Percentiles rank a stretch among this genome's conserved stretches.
These are phyloP conservation scores for Diaporthe aspalathi DNA, from an alignment of 2,329 filamentous ascomycete species.

Conservation along the genomic window DNA sequence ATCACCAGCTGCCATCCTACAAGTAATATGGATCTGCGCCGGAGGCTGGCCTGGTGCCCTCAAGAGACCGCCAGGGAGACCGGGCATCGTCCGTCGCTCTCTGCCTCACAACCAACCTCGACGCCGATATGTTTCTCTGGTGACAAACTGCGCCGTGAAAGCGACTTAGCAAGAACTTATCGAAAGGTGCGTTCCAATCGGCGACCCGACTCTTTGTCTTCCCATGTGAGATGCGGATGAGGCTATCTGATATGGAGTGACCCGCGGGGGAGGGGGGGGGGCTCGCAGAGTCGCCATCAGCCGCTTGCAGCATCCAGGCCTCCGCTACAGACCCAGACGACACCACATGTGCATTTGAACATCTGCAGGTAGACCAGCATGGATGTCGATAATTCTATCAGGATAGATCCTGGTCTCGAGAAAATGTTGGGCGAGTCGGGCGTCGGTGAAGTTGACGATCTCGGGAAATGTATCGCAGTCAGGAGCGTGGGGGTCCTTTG, in stretches of 20 bases:
- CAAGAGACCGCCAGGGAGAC: not conserved
- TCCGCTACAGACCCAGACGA: not conserved
- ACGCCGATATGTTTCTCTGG: not conserved
- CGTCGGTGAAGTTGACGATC: slow-evolving; percentile 3
- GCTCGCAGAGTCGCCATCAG: no score
- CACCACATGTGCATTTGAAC: not conserved
- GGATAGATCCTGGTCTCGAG: not conserved
- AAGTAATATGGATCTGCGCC: slow-evolving; percentile 13
- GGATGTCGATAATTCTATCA: not conserved
- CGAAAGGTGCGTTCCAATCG: not conserved
- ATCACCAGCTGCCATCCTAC: slow-evolving; percentile 12
- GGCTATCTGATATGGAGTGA: not conserved
- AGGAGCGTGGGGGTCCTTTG: slow-evolving; percentile 13
- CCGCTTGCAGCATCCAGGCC: not conserved
- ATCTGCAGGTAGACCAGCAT: not conserved
- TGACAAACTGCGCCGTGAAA: not conserved
- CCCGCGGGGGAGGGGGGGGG: not conserved
- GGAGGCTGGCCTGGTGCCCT: not conserved
- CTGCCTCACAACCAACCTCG: no score
- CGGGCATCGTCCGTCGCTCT: no score
- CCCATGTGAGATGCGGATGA: not conserved
- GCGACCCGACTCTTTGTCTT: not conserved
- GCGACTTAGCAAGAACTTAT: not conserved
- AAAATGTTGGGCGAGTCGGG: slow-evolving; percentile 4
- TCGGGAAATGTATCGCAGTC: not conserved